Evolutionary conservation across 257 asterid genomes (phyloP).

Genomic region (Leptodermis oblonga): DNA sequence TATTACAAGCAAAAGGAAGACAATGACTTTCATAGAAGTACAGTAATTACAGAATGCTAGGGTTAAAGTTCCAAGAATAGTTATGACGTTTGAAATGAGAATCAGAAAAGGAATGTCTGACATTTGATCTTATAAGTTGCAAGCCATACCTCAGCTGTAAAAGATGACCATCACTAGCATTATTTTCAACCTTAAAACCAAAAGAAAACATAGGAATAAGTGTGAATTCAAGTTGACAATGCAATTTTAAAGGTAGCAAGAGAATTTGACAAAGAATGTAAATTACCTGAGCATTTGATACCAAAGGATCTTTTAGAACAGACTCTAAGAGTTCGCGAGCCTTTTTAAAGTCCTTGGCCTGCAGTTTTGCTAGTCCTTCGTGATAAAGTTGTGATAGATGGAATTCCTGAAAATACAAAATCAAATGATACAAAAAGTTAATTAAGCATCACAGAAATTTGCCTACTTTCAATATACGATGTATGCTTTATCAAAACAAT

Average conservation of each 20-base stretch:
- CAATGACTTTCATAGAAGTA: neutral
- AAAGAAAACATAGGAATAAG: slow-evolving; percentile 7
- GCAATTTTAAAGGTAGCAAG: slow-evolving; percentile 14
- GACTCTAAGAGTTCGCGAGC: slow-evolving; percentile 80
- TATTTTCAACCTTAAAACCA: slow-evolving; percentile 58
- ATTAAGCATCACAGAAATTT: neutral
- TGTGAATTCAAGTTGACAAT: slow-evolving; percentile 16
- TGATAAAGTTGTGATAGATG: slow-evolving; percentile 87
- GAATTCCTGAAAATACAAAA: slow-evolving; percentile 57
- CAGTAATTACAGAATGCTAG: neutral
- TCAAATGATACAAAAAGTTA: slow-evolving; percentile 13
- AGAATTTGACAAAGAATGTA: slow-evolving; percentile 9
- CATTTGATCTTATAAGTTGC: slow-evolving; percentile 6
- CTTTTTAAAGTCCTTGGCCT: slow-evolving; percentile 75
- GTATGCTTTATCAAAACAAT: neutral
- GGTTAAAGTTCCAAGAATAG: neutral
- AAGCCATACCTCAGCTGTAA: slow-evolving; percentile 80
- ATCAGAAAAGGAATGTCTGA: neutral
- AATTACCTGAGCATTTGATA: slow-evolving; percentile 69
- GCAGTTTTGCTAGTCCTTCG: slow-evolving; percentile 80
- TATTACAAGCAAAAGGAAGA: neutral
- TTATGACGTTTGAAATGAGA: neutral
- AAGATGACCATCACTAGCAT: slow-evolving; percentile 80
- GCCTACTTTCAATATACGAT: neutral
- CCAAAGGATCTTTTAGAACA: slow-evolving; percentile 81